Base-by-base conservation (phyloP, 1,284 basidiomycete species). In the Trichosporon sp. region DNA sequence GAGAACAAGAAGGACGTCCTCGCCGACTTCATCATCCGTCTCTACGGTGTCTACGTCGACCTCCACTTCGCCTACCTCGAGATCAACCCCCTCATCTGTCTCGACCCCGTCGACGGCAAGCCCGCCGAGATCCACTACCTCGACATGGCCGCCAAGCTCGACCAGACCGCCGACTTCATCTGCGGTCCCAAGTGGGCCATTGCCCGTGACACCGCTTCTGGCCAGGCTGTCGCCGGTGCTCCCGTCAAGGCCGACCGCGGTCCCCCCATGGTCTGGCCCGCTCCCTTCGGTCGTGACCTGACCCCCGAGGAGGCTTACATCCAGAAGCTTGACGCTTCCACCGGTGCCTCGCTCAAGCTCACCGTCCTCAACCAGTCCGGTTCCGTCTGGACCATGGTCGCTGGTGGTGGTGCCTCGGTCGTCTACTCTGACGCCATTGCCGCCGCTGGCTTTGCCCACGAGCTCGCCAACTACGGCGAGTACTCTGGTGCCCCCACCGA, bases 131-230 rank as follows among this genome's bases (percentile, higher is more conserved):
- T 99, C 80, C 91, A 92, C 85, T 98, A 96, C 88, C 91, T 99
- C 78, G 97, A 99, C 85, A 98, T 99, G 96, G 97, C 96, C 66
- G 96, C 96, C 83, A 99, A 99, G 88, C 92, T 99, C 78, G 97
- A 99, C 85, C 85, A 89, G 85, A 99, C 96, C 21, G 97, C 96
- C 71, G 97, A 99, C 87, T 96, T 91, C 84, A 92, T 99, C 81
- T 97, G 94, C 81, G 96, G 97, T 48, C 94, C 94, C 80, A 99
- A 98, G 87, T 99, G 96, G 96, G 93, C 96, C 65, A 91, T 98
- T 78, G 96, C 96, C 68, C 92, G 96, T 80, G 97, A 99, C 84
- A 86, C 93, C 70, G 88, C 90, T 64, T 86, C 92, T 70, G 79
- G 86, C 26, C 78, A 74, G n/a, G 73, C 76, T 56, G 64, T 67